Evolutionary conservation across 192 early-diverging fungal genomes (phyloP).

Genomic region (Coemansia sp.): DNA sequence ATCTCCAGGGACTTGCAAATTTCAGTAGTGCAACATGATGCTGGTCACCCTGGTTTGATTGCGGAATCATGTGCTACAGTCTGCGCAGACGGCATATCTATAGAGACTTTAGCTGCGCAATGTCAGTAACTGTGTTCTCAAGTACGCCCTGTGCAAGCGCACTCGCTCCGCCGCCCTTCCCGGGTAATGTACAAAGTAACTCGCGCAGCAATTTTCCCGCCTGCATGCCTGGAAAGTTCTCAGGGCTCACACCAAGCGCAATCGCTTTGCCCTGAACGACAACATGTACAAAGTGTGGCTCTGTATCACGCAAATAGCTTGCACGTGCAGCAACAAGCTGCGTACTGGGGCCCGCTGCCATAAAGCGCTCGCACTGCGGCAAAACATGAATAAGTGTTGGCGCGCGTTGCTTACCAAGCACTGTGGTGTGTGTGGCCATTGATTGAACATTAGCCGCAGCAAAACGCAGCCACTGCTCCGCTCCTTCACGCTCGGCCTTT

Average conservation of each 20-base stretch:
- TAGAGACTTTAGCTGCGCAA: slow-evolving; percentile 19
- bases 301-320: slow-evolving; percentile 21
- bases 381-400: slow-evolving; percentile 29
- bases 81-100: not conserved
- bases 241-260: slow-evolving; percentile 70
- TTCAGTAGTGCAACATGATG: too few species aligned
- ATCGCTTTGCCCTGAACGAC: slow-evolving; percentile 74
- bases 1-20: too few species aligned
- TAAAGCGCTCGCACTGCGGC: not conserved
- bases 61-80: too few species aligned
- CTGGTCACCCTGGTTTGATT: too few species aligned
- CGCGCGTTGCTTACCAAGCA: slow-evolving; percentile 15
- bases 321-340: slow-evolving; percentile 38
- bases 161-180: slow-evolving; percentile 47
- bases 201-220: slow-evolving; percentile 70
- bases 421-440: slow-evolving; percentile 29
- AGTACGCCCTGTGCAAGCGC: slow-evolving; percentile 37
- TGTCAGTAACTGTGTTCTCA: slow-evolving; percentile 16
- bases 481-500: slow-evolving; percentile 16
- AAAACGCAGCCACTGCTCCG: slow-evolving; percentile 29
- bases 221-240: slow-evolving; percentile 73
- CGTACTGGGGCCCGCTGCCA: not conserved
- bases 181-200: slow-evolving; percentile 63
- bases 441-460: slow-evolving; percentile 27
- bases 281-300: slow-evolving; percentile 48